Base-by-base conservation (phyloP, 306 rosid genomes). In the Casuarina equisetifolia region DNA sequence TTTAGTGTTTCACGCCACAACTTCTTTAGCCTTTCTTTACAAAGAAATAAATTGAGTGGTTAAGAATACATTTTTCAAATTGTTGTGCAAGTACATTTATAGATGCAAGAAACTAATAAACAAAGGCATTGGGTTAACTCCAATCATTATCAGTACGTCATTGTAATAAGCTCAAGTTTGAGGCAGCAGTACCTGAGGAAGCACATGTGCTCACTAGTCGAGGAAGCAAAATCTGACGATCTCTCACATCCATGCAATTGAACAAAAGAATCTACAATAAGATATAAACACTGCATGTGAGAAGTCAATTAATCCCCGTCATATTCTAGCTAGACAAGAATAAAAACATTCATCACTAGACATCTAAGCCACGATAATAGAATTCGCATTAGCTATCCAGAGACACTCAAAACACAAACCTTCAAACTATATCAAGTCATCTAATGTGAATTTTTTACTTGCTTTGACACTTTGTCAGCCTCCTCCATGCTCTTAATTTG, bases 241-340 rank as follows among this genome's bases (percentile, higher is more conserved):
- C 85, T 85, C 97, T 86, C 83, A 85, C 85, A 71, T 88, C 86
- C 87, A 88, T 88, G 89, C 97, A 92, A 84, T 92, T 92, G 87
- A 92, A 90, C 75, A 92, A 84, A 80, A 92, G 97, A 86, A 92
- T 81, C 97, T 90, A 83, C 80, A n/a, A n/a, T n/a, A n/a, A n/a
- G n/a, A n/a, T n/a, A n/a, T n/a, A n/a, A n/a, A n/a, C n/a, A n/a
- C n/a, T n/a, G n/a, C n/a, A 77, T 10, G 63, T 76, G 69, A 82
- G 85, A 53, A 77, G 73, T 80, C 51, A 75, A 58, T 59, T 54
- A 62, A 11, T 10, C 35, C 32, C 70, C 16, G 15, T 42, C 9
- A 76, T 13, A 48, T n/a, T 6, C 67, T 3, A 43, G 2, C 3
- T 55, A 19, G 48, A 20, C 15, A 57, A n/a, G n/a, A 32, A 71